Percentiles rank a stretch among this genome's conserved stretches.
These are phyloP conservation scores for Gaultheria prostrata DNA, from an alignment of 148 eudicot genomes.

Conservation along the genomic window DNA sequence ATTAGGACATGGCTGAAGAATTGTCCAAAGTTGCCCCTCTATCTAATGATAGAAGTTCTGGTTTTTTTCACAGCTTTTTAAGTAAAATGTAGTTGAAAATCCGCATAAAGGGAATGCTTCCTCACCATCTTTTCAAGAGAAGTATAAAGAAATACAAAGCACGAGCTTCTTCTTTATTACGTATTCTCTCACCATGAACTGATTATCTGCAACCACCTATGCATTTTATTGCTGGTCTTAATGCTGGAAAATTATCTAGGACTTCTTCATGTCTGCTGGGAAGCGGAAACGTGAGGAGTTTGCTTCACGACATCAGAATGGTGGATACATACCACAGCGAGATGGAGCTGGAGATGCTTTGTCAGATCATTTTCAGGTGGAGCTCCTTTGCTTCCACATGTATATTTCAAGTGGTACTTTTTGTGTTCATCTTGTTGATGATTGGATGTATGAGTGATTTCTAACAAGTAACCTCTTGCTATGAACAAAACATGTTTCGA, in stretches of 20 bases:
- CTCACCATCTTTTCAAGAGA: background rate
- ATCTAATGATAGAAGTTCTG: background rate
- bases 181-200: background rate
- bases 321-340: conserved; percentile 84
- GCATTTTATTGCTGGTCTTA: conserved; percentile 14
- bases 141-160: background rate
- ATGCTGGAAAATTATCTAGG: conserved; percentile 42
- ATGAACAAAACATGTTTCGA: background rate
- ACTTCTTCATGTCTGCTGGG: conserved; percentile 68
- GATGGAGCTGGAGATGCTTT: conserved; percentile 76
- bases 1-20: background rate
- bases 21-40: background rate
- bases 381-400: conserved; percentile 15
- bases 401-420: background rate
- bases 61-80: background rate
- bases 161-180: background rate
- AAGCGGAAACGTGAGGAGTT: conserved; percentile 83
- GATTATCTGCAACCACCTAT: background rate
- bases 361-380: conserved; percentile 51
- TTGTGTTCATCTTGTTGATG: background rate
- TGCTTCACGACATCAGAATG: conserved; percentile 48
- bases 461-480: background rate
- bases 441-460: background rate
- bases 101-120: background rate
- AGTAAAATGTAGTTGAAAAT: background rate